Evolutionary conservation across 768 basidiomycete genomes (phyloP).

Genomic region (Kwoniella botswanensis): DNA sequence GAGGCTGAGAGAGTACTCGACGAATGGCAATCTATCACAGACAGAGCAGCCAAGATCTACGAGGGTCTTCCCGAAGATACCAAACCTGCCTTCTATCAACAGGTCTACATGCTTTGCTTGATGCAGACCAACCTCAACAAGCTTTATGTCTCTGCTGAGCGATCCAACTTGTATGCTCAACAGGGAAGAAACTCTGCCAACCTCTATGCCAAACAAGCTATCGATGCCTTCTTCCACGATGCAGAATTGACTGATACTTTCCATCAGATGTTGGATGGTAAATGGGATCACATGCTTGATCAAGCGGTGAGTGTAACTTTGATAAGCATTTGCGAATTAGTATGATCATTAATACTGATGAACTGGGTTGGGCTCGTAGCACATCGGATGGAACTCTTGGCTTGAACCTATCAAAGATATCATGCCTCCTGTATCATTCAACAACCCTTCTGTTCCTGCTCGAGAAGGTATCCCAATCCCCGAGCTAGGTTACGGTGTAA

Average conservation of each 20-base stretch:
- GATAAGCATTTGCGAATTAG: neutral
- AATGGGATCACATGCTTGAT: constrained; percentile 78
- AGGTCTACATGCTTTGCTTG: constrained; percentile 62
- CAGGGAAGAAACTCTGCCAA: constrained; percentile 72
- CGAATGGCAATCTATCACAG: constrained; percentile 63
- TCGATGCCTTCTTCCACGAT: constrained; percentile 67
- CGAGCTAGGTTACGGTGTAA: constrained; percentile 61
- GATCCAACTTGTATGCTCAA: constrained; percentile 68
- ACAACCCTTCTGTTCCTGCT: constrained; percentile 64
- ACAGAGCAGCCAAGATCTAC: constrained; percentile 66
- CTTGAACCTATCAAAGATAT: constrained; percentile 72
- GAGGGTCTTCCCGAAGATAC: constrained; percentile 62
- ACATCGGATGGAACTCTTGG: constrained; percentile 62
- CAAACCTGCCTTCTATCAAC: constrained; percentile 71
- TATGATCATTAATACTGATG: neutral
- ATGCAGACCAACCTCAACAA: constrained; percentile 67
- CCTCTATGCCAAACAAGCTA: constrained; percentile 64
- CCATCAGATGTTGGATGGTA: constrained; percentile 66
- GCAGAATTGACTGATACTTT: constrained; percentile 69
- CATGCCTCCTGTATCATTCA: constrained; percentile 50
- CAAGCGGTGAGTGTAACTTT: constrained; percentile 65
- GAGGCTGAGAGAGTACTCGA: constrained; percentile 68
- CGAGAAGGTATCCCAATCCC: constrained; percentile 59
- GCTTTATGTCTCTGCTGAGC: constrained; percentile 65
- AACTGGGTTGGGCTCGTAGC: constrained; percentile 13